Conservation (phyloP, 2,329 filamentous ascomycete species). For the Fusarium drepaniforme region DNA sequence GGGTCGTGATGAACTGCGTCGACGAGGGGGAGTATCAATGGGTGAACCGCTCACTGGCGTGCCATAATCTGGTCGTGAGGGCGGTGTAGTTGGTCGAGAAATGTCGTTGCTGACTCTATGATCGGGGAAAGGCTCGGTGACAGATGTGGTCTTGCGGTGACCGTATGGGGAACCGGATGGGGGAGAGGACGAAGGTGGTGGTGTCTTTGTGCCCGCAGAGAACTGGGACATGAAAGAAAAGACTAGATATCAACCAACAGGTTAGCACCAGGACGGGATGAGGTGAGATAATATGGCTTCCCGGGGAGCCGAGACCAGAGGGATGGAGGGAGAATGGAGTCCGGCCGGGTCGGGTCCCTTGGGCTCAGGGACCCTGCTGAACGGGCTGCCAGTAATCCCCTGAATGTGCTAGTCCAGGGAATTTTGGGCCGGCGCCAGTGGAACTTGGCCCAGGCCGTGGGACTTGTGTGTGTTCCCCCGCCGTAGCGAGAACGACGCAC, state of each 20-base stretch:
- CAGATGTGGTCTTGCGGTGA: conserved; percentile 47
- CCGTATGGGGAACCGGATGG: conserved; percentile 50
- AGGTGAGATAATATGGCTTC: conserved; percentile 44
- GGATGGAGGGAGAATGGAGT: conserved; percentile 21
- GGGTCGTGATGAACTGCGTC: conserved; percentile 72
- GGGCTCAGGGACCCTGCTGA: conserved; percentile 17
- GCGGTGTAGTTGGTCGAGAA: conserved; percentile 55
- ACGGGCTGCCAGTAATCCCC: not conserved
- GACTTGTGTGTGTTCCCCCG: conserved; percentile 23
- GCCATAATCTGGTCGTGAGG: conserved; percentile 56
- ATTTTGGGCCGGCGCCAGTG: conserved; percentile 30
- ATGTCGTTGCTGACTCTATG: conserved; percentile 51
- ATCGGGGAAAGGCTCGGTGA: conserved; percentile 50
- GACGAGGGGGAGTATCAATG: conserved; percentile 56
- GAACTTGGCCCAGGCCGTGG: conserved; percentile 12
- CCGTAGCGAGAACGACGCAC: conserved; percentile 24
- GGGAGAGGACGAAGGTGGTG: conserved; percentile 60
- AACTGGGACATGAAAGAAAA: conserved; percentile 90
- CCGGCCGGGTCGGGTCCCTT: conserved; percentile 26
- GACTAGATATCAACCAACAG: conserved; percentile 63
- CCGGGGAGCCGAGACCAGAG: conserved; percentile 13
- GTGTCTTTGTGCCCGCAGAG: conserved; percentile 65
- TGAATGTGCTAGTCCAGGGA: conserved; percentile 27
- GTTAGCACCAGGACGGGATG: conserved; percentile 42
- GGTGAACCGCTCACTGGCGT: conserved; percentile 57